Conservation (phyloP, 208 protist genomes). For the Naegleria lovaniensis region DNA sequence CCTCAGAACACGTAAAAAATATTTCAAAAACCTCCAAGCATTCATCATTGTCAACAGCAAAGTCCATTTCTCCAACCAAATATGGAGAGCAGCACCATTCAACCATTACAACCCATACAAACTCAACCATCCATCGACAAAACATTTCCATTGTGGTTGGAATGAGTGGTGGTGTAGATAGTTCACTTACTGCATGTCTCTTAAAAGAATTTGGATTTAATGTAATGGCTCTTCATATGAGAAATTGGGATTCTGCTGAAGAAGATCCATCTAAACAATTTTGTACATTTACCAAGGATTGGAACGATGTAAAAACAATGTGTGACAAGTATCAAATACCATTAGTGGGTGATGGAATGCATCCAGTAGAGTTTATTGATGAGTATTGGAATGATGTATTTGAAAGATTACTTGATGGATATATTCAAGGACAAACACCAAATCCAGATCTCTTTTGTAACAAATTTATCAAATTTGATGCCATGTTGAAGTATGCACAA, state of each 20-base stretch:
- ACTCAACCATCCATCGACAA: not conserved
- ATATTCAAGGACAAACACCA: conserved; percentile 50
- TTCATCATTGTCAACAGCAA: too few species aligned
- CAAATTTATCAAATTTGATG: conserved; percentile 58
- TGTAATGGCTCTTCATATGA: conserved; percentile 25
- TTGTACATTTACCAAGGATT: conserved; percentile 21
- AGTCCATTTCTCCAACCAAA: too few species aligned
- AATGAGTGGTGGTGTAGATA: conserved; percentile 48
- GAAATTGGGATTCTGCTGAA: not conserved
- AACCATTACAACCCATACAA: not conserved
- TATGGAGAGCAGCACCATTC: too few species aligned
- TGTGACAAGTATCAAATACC: conserved; percentile 33
- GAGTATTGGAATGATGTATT: conserved; percentile 70
- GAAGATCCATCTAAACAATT: conserved; percentile 11
- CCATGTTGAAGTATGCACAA: conserved; percentile 43
- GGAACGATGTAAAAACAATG: conserved; percentile 34
- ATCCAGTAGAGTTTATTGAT: conserved; percentile 49
- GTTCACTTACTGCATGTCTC: conserved; percentile 36
- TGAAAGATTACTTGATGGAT: conserved; percentile 43
- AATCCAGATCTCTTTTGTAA: conserved; percentile 67
- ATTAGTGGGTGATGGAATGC: not conserved
- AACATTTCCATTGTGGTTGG: conserved; percentile 22
- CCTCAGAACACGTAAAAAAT: too few species aligned
- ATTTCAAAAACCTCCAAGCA: too few species aligned
- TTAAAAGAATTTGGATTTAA: conserved; percentile 37